Percentiles rank a stretch among this genome's conserved stretches.
These are phyloP conservation scores for Gossypium gossypioides DNA, from an alignment of 441 rosid genomes.

Conservation along the genomic window DNA sequence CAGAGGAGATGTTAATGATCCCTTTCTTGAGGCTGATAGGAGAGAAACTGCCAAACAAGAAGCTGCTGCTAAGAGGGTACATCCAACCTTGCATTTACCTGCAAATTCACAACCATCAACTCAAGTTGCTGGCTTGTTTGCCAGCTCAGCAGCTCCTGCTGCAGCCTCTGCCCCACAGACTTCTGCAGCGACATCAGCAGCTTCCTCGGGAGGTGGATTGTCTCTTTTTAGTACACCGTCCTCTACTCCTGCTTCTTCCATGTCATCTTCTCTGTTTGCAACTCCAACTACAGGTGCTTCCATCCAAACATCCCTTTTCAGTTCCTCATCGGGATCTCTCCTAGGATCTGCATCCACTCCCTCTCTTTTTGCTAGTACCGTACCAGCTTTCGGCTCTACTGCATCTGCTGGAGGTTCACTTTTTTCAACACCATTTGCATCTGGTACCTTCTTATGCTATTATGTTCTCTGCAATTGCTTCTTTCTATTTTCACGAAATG, in stretches of 20 bases:
- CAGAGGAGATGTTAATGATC: constrained; percentile 74
- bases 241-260: constrained; percentile 41
- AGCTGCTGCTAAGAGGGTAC: constrained; percentile 94
- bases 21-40: constrained; percentile 95
- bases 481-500: neutral
- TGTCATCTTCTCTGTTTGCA: constrained; percentile 47
- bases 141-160: constrained; percentile 49
- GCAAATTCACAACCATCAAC: constrained; percentile 60
- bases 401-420: constrained; percentile 50
- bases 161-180: constrained; percentile 41
- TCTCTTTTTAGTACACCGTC: constrained; percentile 63
- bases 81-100: constrained; percentile 92
- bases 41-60: constrained; percentile 93
- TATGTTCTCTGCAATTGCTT: neutral
- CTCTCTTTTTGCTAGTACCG: constrained; percentile 37
- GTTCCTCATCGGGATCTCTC: constrained; percentile 35
- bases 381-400: constrained; percentile 44
- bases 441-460: constrained; percentile 33
- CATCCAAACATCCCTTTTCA: constrained; percentile 36
- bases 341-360: constrained; percentile 60
- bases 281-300: constrained; percentile 52
- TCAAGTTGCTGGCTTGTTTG: constrained; percentile 56
- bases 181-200: constrained; percentile 32
- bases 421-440: constrained; percentile 47
- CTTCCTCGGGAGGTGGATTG: constrained; percentile 63